These are phyloP conservation scores for Babesia caballi DNA, from an alignment of 169 alveolate genomes.

Conservation along the genomic window DNA sequence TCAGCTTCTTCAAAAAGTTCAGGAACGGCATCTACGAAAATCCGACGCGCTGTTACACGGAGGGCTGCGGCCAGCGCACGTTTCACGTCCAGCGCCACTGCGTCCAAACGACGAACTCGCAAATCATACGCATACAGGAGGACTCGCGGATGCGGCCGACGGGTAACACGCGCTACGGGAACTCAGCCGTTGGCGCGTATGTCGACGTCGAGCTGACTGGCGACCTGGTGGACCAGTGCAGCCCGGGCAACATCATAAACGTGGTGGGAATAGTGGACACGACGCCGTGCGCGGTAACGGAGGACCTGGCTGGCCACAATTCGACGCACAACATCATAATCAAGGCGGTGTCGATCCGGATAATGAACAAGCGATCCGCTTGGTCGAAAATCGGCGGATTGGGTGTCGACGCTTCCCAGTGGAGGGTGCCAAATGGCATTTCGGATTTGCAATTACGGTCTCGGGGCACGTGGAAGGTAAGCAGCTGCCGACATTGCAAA, in stretches of 20 bases:
- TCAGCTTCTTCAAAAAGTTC: conserved; percentile 31
- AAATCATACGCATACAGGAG: conserved; percentile 6
- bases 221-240: conserved; percentile 26
- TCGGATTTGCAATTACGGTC: background rate
- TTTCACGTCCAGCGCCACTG: conserved; percentile 25
- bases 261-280: conserved; percentile 43
- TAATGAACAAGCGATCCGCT: background rate
- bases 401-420: background rate
- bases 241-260: conserved; percentile 34
- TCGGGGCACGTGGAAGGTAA: background rate
- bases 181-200: background rate
- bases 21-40: conserved; percentile 21
- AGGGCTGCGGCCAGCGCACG: conserved; percentile 2
- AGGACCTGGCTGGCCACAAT: background rate
- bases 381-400: background rate
- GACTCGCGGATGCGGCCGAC: background rate
- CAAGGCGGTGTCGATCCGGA: conserved; percentile 26
- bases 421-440: background rate
- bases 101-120: conserved; percentile 25
- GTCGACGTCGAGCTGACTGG: conserved; percentile 48
- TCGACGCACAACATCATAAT: conserved; percentile 16
- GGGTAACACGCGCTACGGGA: background rate
- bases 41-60: conserved; percentile 11
- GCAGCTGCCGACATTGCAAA: too few relatives aligned
- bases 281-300: background rate